Evolutionary conservation across 768 basidiomycete genomes (phyloP).

Genomic region (Trametes coccinea): DNA sequence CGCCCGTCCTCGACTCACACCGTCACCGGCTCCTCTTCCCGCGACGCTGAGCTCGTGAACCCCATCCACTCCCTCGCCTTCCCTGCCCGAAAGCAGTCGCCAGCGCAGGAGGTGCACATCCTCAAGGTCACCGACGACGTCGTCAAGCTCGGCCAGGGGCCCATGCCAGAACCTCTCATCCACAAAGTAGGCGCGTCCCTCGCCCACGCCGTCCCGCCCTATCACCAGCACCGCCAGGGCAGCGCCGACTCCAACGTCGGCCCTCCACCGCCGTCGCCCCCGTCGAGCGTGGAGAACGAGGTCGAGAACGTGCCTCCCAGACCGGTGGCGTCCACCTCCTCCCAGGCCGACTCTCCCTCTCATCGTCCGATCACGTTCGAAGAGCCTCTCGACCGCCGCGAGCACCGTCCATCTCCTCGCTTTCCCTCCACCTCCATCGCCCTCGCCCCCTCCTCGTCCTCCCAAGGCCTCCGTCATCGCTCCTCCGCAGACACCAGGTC

Average conservation of each 20-base stretch:
- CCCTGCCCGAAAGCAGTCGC: slow-evolving; percentile 27
- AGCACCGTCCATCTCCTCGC: slow-evolving; percentile 26
- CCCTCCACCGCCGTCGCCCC: slow-evolving; percentile 61
- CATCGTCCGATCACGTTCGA: slow-evolving; percentile 36
- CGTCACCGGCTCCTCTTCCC: slow-evolving; percentile 13
- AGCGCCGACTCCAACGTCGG: slow-evolving; percentile 37
- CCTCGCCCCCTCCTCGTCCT: slow-evolving; percentile 14
- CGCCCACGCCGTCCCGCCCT: slow-evolving; percentile 20
- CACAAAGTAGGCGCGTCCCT: slow-evolving; percentile 38
- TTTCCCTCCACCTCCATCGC: slow-evolving; percentile 12
- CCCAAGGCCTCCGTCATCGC: slow-evolving; percentile 41
- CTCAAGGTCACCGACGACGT: slow-evolving; percentile 53
- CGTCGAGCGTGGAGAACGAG: slow-evolving; percentile 40
- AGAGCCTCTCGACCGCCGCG: slow-evolving; percentile 34
- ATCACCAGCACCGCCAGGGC: slow-evolving; percentile 13
- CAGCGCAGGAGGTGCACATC: slow-evolving; percentile 52
- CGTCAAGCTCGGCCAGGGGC: slow-evolving; percentile 43
- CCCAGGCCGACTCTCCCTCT: slow-evolving; percentile 21
- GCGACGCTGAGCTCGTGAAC: slow-evolving; percentile 29
- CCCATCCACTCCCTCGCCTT: slow-evolving; percentile 36
- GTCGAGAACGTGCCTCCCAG: slow-evolving; percentile 7
- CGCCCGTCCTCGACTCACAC: slow-evolving; percentile 41
- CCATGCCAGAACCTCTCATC: slow-evolving; percentile 35
- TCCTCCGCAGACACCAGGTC: slow-evolving; percentile 53
- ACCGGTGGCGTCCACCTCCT: slow-evolving; percentile 21